Evolutionary conservation across 2,329 filamentous ascomycete genomes (phyloP).

Genomic region (Aureobasidium sp.): DNA sequence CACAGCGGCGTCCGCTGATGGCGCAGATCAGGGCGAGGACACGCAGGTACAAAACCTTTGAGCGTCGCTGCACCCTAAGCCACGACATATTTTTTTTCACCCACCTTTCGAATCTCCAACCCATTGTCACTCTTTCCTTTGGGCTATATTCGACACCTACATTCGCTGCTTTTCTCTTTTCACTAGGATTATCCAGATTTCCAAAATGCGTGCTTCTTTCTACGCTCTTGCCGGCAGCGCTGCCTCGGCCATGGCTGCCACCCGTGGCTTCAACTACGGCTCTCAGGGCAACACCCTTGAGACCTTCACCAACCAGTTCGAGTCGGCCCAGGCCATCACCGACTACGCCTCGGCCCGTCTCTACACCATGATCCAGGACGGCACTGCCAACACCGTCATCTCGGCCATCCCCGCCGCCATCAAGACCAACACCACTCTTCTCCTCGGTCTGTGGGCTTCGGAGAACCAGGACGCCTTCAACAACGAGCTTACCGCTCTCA

Average conservation of each 20-base stretch:
- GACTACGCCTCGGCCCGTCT: conserved; percentile 64
- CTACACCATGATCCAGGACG: conserved; percentile 67
- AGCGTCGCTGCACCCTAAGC: background rate
- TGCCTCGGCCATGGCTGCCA: conserved; percentile 30
- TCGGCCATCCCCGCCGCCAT: conserved; percentile 74
- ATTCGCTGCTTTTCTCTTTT: background rate
- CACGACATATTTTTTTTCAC: background rate
- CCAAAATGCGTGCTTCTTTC: conserved; percentile 15
- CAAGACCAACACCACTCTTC: conserved; percentile 65
- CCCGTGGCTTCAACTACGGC: conserved; percentile 69
- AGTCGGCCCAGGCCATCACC: conserved; percentile 54
- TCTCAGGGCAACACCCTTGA: conserved; percentile 25
- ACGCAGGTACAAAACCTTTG: conserved; percentile 16
- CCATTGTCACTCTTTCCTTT: conserved; percentile 14
- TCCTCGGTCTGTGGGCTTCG: conserved; percentile 80
- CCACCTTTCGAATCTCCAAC: background rate
- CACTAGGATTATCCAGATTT: background rate
- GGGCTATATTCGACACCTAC: conserved; percentile 3
- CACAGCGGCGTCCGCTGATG: conserved; percentile 7
- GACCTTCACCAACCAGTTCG: conserved; percentile 50
- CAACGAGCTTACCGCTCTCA: conserved; percentile 69
- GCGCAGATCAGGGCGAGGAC: conserved; percentile 11
- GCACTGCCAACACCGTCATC: conserved; percentile 58
- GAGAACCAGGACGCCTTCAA: conserved; percentile 54
- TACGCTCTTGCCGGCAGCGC: conserved; percentile 32